Conservation (phyloP, 495 filamentous ascomycete species). For the Amphirosellinia nigrospora region DNA sequence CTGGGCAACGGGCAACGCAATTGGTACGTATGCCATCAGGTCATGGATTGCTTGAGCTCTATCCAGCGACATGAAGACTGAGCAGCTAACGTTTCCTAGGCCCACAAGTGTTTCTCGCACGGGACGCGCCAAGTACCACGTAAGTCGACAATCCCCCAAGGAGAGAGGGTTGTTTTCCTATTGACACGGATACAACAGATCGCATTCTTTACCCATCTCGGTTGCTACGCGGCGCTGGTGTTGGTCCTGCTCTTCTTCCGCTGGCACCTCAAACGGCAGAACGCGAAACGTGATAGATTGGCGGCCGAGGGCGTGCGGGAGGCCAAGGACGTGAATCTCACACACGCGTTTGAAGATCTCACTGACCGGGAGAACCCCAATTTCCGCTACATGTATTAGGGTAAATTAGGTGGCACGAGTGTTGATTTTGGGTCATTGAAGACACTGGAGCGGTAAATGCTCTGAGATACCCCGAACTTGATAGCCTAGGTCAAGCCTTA, state of each 20-base stretch:
- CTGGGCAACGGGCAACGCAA: conserved; percentile 59
- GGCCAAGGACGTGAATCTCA: conserved; percentile 47
- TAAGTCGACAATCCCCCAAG: not conserved
- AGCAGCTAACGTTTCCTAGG: conserved; percentile 31
- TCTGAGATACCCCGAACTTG: not conserved
- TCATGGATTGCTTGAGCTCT: not conserved
- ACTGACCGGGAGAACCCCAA: conserved; percentile 64
- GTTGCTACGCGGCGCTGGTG: conserved; percentile 57
- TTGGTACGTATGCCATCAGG: conserved; percentile 35
- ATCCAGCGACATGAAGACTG: not conserved
- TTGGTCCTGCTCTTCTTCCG: conserved; percentile 53
- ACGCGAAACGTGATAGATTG: conserved; percentile 54
- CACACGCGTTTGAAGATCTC: conserved; percentile 63
- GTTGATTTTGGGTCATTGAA: not conserved
- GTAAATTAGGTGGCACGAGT: not conserved
- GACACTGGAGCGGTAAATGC: not conserved
- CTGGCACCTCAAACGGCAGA: conserved; percentile 53
- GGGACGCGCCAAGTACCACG: conserved; percentile 56
- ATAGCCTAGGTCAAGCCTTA: not conserved
- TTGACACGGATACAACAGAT: conserved; percentile 33
- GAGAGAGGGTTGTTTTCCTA: not conserved
- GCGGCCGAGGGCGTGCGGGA: conserved; percentile 49
- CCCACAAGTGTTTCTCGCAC: conserved; percentile 59
- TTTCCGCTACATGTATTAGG: conserved; percentile 58
- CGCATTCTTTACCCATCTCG: conserved; percentile 61